Conservation (phyloP, 441 rosid genomes). For the Euphorbia neoarborescens region DNA sequence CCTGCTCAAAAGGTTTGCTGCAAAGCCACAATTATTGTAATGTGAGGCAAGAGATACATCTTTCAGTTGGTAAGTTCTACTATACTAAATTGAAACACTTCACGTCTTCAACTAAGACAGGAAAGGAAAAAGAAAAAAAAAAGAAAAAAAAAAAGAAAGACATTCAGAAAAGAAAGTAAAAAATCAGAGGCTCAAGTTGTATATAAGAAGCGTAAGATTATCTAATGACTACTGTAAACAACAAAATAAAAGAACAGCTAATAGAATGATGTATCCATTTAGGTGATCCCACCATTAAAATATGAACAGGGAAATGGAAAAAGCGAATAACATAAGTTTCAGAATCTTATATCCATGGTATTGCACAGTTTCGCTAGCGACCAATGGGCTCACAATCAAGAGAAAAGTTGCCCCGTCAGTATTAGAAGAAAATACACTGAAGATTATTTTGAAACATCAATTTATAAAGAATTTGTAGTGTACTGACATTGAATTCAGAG, state of each 20-base stretch:
- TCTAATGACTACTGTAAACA: slow-evolving; percentile 1
- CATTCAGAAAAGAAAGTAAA: neutral
- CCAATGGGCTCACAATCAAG: neutral
- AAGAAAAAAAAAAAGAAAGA: neutral
- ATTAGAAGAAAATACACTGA: neutral
- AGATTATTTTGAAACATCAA: neutral
- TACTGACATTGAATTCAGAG: neutral
- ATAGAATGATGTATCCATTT: neutral
- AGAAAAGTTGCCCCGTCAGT: neutral
- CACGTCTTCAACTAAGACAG: neutral
- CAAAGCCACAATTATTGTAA: slow-evolving; percentile 25
- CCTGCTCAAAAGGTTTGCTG: slow-evolving; percentile 88
- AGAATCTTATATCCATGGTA: neutral
- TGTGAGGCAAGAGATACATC: slow-evolving; percentile 7
- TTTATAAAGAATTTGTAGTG: neutral
- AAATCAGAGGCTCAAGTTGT: neutral
- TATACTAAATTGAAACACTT: slow-evolving; percentile 11
- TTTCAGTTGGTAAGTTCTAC: slow-evolving; percentile 6
- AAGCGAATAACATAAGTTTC: neutral
- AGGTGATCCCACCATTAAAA: neutral
- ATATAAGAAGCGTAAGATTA: neutral
- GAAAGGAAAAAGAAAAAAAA: neutral
- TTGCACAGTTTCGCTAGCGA: neutral
- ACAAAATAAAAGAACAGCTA: neutral
- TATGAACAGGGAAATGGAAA: neutral